Base-by-base conservation (phyloP, 345 rosid species). In the Triadica sebifera region DNA sequence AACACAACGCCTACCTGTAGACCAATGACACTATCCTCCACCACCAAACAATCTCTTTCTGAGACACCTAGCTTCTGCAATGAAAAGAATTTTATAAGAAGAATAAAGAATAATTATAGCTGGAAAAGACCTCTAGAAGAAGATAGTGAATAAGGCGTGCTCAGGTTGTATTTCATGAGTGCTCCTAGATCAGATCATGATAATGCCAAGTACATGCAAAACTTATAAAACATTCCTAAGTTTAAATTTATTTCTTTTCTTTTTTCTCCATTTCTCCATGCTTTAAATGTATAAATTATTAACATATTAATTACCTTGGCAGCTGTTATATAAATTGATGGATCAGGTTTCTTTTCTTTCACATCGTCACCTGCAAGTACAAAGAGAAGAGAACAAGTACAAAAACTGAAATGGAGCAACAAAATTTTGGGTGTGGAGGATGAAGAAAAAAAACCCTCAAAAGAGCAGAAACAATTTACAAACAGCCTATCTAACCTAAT, bases 1-100 rank as follows among this genome's bases (percentile, higher is more conserved):
- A 71, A 68, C 17, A 47, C 46, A 57, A 29, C 6, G 29, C 66
- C 10, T 75, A 91, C 97, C 89, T 88, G 97, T 34, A 94, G 81
- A 41, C 97, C 97, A 57, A 94, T 94, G 75, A 92, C 95, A 79
- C 98, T 94, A 78, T 94, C 98, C 83, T 94, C 98, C 71, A 94
- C 87, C 69, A 94, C 97, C 73, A 94, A 81, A 86, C 97, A 94
- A 76, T 92, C 91, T 65, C 76, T 85, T 80, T 77, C 89, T 0
- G 95, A 86, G 29, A 94, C 88, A 55, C 90, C 87, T 51, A 94
- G 86, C 83, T 67, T 85, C 98, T 94, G 93, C 84, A 82, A 72
- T 50, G 6, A 52, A 22, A 7, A 73, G 72, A 50, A 67, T 47
- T 51, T 61, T 16, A 51, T 19, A n/a, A n/a, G n/a, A n/a, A n/a